These are phyloP conservation scores for Penicillium crystallinum DNA, from an alignment of 495 filamentous ascomycete genomes.

Conservation along the genomic window DNA sequence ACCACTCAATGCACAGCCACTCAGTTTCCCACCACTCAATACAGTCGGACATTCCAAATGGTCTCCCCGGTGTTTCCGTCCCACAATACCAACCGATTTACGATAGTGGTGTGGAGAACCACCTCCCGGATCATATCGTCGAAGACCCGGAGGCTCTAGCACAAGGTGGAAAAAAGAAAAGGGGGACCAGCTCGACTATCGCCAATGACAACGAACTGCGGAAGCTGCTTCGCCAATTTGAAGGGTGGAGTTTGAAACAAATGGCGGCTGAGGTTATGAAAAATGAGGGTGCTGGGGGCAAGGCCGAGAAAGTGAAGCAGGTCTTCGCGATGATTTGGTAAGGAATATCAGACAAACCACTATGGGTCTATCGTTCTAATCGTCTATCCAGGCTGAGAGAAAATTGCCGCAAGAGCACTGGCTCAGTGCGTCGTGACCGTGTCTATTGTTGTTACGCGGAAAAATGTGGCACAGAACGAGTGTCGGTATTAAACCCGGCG, in stretches of 20 bases:
- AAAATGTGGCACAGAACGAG: slow-evolving; percentile 83
- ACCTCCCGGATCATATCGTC: slow-evolving; percentile 53
- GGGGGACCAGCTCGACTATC: slow-evolving; percentile 63
- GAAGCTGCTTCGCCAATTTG: slow-evolving; percentile 72
- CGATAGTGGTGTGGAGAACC: slow-evolving; percentile 62
- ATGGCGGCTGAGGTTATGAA: slow-evolving; percentile 76
- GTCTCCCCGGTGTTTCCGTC: slow-evolving; percentile 30
- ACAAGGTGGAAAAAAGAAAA: slow-evolving; percentile 57
- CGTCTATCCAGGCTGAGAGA: slow-evolving; percentile 62
- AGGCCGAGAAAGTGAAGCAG: slow-evolving; percentile 91
- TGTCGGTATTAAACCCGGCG: slow-evolving; percentile 89
- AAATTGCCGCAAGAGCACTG: slow-evolving; percentile 72
- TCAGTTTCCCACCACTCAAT: slow-evolving; percentile 38
- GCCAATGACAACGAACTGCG: slow-evolving; percentile 91
- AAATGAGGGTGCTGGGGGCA: slow-evolving; percentile 62
- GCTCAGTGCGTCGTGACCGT: slow-evolving; percentile 82
- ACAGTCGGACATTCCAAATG: slow-evolving; percentile 28
- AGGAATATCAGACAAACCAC: slow-evolving; percentile 1
- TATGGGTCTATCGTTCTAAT: neutral
- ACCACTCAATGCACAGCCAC: slow-evolving; percentile 46
- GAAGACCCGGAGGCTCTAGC: slow-evolving; percentile 65
- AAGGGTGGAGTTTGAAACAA: slow-evolving; percentile 68
- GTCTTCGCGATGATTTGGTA: slow-evolving; percentile 98
- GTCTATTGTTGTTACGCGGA: slow-evolving; percentile 93
- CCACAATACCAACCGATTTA: slow-evolving; percentile 55